Evolutionary conservation across 305 asterid genomes (phyloP), one percentile per base, ranked within the genome.

Genomic region (Fraxinus sp.): DNA sequence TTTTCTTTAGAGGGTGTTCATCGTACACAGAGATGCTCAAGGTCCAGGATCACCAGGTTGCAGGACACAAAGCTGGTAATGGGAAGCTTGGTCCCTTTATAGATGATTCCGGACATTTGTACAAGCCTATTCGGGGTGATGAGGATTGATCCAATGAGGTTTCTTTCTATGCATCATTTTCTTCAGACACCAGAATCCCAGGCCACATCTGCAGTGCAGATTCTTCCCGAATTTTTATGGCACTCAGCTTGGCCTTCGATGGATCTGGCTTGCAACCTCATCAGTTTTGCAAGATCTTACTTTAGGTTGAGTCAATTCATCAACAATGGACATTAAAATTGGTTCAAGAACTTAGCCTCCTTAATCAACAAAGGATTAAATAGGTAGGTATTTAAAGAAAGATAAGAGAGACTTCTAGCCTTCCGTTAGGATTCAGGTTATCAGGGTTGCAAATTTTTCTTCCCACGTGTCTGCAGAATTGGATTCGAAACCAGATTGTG

Each of bases 291-390:
- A 83, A 71, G 91, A 90, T 83, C 83, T 89, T 41, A 85, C 83
- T 37, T 72, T 37, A 16, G 84, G 84, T 73, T 80, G 79, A 76
- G 79, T 70, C 30, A 88, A 85, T 79, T 90, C 94, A 9, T 88
- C 93, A 0, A 84, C 88, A 30, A 85, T 89, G 90, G 93, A 91
- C 80, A 79, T 88, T 49, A 89, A 91, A 85, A 91, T 91, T 37
- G 93, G 93, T 52, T 84, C 90, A 1, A 87, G 94, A 86, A 88
- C 93, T 36, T 91, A 91, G 93, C 52, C 87, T 32, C 90, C 91
- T 5, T 84, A 83, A 77, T 87, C 85, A 33, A 66, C 89, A 0
- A 87, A 87, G 76, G 83, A 86, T 7, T 83, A 91, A 66, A 78
- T 91, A 52, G 62, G 16, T 2, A 88, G 87, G 37, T 89, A 91